Base-by-base conservation (phyloP, 2,329 filamentous ascomycete genomes). In the Thelonectria discophora region DNA sequence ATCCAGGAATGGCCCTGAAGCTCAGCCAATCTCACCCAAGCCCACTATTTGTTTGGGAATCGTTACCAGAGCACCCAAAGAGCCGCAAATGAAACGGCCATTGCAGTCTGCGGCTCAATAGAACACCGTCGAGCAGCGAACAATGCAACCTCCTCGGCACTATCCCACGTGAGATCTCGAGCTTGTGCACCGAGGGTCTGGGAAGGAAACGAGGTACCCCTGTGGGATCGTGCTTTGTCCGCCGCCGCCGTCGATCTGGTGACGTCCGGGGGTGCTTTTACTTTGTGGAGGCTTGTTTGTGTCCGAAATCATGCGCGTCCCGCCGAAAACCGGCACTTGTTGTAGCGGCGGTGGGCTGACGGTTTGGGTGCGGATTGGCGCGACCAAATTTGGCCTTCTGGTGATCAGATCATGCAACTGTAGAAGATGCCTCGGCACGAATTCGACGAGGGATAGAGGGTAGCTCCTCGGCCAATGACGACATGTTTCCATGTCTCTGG, bases 301-400 rank as follows among this genome's bases (percentile, higher is more conserved):
- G 39, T 42, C n/a, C 15, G 21, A 24, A 13, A 24, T 46, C 20
- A 46, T 11, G 42, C 42, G 42, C 39, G 21, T 12, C 7, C 42
- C 42, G 42, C 42, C 17, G 42, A 45, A 45, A 45, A 45, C 42
- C 42, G 42, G 42, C 42, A 20, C 21, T 45, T 45, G 32, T 34
- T 34, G 10, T 13, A 10, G 13, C 9, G 17, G 13, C 3, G 11
- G 42, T 46, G 42, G 42, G 18, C 42, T 46, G 42, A 46, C 42
- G 21, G 42, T 24, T 18, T 5, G 42, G 20, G 9, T 27, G 21
- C 20, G 17, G 18, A 13, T 46, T 46, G 20, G 42, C 13, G 17
- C 42, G 3, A 12, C 17, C 18, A 24, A 8, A 15, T 12, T 21
- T 46, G 18, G 13, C 18, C 17, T 37, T 12, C 21, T 21, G 18